Evolutionary conservation across 345 rosid genomes (phyloP).

Genomic region (Salix purpurea): DNA sequence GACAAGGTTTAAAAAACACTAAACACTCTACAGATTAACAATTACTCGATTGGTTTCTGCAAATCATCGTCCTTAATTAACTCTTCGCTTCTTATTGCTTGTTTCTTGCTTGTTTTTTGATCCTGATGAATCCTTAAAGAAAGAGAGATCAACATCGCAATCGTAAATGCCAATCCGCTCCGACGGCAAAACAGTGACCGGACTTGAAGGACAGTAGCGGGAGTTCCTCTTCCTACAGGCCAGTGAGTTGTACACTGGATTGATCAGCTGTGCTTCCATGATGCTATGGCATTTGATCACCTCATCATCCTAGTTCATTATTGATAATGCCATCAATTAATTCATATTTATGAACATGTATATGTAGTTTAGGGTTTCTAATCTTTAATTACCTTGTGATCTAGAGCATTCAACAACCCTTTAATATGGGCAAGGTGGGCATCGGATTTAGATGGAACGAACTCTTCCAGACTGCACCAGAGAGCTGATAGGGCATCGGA

Average conservation of each 20-base stretch:
- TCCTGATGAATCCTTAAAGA: slow-evolving; percentile 18
- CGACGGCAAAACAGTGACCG: slow-evolving; percentile 43
- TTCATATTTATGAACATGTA: neutral
- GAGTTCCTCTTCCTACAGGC: neutral
- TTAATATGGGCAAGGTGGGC: slow-evolving; percentile 17
- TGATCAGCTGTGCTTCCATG: slow-evolving; percentile 24
- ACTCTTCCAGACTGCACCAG: slow-evolving; percentile 36
- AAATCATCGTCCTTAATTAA: too few relatives aligned
- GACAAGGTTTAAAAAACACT: too few relatives aligned
- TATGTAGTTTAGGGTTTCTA: neutral
- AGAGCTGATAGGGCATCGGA: slow-evolving; percentile 33
- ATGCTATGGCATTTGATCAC: slow-evolving; percentile 31
- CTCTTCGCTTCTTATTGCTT: slow-evolving; percentile 30
- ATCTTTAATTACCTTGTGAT: slow-evolving; percentile 27
- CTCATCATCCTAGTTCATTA: slow-evolving; percentile 14
- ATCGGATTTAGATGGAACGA: slow-evolving; percentile 17
- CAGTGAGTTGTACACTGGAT: slow-evolving; percentile 5
- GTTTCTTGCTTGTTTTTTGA: neutral
- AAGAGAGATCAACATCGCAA: slow-evolving; percentile 33
- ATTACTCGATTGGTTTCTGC: too few relatives aligned
- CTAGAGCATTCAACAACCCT: slow-evolving; percentile 15
- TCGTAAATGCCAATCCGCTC: slow-evolving; percentile 25
- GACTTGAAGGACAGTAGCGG: slow-evolving; percentile 44
- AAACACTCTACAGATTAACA: too few relatives aligned
- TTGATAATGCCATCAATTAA: neutral